Evolutionary conservation across 257 asterid species (phyloP), one percentile per base, ranked within the genome.

Genomic region (Lavandula angustifolia): DNA sequence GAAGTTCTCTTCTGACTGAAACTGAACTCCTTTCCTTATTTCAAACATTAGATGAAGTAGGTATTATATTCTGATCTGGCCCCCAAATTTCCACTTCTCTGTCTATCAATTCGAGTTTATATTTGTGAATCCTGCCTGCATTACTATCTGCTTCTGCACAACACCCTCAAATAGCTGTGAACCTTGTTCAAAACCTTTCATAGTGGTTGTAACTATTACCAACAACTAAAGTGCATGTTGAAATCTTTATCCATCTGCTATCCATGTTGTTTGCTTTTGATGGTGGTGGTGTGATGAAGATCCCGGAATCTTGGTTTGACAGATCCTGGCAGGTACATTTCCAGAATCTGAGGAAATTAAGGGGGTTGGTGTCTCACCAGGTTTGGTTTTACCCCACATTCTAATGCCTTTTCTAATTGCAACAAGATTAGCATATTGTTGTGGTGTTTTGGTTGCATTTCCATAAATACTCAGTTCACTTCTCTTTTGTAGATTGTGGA

Each of bases 321-420:
- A 76, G 81, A 68, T 62, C 40, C 52, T 3, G 72, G 66, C 56
- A 51, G 75, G 34, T 58, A 43, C 58, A 6, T 68, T 53, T 77
- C 81, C 67, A 67, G 75, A 67, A 72, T 76, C 32, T 76, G 77
- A 76, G 66, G 50, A 33, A 34, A 32, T 47, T 12, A 12, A 43
- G 13, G 56, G 68, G 51, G 49, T 49, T 32, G 40, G 40, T 22
- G 37, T 62, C 34, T 42, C 27, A 43, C 34, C 48, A 54, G 46
- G 46, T 64, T 42, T 33, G 29, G 66, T 37, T 53, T 35, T 33
- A 33, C 44, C 44, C 61, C 31, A 5, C 1, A 22, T 22, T 22
- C 27, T 22, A 22, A 22, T 22, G 27, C 27, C 27, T 18, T 6
- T 1, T 18, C 3, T 0, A 6, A 8, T 12, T 50, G 10, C 33